Evolutionary conservation across 768 basidiomycete species (phyloP).

Genomic region (Suillus fuscotomentosus): DNA sequence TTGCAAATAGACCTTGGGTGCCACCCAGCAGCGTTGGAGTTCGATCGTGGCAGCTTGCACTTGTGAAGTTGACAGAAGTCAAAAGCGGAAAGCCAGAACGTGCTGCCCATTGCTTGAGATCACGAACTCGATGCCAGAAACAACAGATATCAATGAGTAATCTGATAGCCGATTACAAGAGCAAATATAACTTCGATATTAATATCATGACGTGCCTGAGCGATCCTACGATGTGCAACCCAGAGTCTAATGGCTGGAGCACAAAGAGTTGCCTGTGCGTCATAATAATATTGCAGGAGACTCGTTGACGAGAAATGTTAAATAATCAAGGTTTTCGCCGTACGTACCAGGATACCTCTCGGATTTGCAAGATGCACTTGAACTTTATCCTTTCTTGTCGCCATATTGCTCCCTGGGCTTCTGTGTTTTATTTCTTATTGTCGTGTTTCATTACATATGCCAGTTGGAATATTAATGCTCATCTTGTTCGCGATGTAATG

Average conservation of each 20-base stretch:
- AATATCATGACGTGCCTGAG: background rate
- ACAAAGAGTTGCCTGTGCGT: background rate
- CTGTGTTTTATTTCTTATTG: background rate
- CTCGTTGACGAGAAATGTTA: background rate
- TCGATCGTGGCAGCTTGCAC: background rate
- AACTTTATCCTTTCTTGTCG: background rate
- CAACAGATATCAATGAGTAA: background rate
- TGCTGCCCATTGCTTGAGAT: background rate
- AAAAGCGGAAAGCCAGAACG: background rate
- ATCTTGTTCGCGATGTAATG: background rate
- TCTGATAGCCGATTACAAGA: background rate
- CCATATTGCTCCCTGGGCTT: background rate
- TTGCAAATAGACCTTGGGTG: background rate
- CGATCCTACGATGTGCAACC: background rate
- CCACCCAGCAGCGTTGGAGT: background rate
- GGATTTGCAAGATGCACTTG: background rate
- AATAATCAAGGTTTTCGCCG: background rate
- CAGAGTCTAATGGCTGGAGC: background rate
- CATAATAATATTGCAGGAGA: background rate
- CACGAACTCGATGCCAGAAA: background rate
- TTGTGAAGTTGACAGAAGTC: background rate
- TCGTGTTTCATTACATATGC: background rate
- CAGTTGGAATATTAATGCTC: background rate
- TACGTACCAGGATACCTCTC: background rate
- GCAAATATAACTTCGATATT: background rate